Evolutionary conservation across 2,329 filamentous ascomycete genomes (phyloP).

Genomic region (Akanthomyces muscarius): DNA sequence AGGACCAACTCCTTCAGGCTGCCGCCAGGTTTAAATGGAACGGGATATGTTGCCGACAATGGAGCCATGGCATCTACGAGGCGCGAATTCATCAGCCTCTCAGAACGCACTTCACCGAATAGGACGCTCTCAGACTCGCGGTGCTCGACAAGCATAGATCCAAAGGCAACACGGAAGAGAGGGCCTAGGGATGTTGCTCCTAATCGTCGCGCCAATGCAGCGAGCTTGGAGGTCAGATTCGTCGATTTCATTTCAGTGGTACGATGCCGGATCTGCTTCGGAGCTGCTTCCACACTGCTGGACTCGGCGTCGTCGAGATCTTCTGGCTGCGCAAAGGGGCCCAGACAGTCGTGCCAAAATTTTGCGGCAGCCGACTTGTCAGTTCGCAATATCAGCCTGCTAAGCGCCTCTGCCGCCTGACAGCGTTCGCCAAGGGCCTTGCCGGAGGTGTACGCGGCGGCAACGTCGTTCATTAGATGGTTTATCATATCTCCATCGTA

Average conservation of each 20-base stretch:
- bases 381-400: not conserved
- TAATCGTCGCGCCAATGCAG: not conserved
- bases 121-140: conserved; percentile 3
- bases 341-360: not conserved
- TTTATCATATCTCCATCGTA: conserved; percentile 5
- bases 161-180: conserved; percentile 8
- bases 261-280: not conserved
- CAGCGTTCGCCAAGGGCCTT: not conserved
- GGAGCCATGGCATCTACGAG: conserved; percentile 8
- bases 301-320: not conserved
- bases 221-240: not conserved
- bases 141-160: conserved; percentile 3
- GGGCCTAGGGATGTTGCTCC: conserved; percentile 1
- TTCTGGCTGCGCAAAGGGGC: not conserved
- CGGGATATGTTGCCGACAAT: conserved; percentile 10
- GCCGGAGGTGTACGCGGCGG: not conserved
- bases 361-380: not conserved
- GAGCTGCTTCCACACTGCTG: not conserved
- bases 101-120: conserved; percentile 3
- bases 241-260: conserved; percentile 5
- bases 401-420: not conserved
- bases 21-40: conserved; percentile 1
- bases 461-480: not conserved
- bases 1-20: not conserved
- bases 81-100: conserved; percentile 5